These are phyloP conservation scores for Fragilariopsis cylindrus DNA, from an alignment of 108 stramenopile species.

Conservation along the genomic window DNA sequence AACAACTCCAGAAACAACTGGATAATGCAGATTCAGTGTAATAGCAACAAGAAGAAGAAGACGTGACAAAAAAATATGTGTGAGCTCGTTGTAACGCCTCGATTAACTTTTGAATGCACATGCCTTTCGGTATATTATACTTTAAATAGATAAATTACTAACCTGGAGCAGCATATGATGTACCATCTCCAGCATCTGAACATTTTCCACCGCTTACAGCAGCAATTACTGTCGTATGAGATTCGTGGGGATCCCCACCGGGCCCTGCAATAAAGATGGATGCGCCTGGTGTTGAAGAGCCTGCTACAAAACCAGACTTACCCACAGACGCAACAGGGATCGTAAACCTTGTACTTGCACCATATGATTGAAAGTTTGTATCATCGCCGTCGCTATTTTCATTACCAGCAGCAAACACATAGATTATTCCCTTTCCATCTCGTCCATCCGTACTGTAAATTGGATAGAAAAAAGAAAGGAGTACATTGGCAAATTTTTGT, in stretches of 20 bases:
- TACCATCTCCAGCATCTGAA: constrained; percentile 23
- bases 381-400: constrained; percentile 23
- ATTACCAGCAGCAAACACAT: constrained; percentile 46
- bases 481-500: too few species aligned
- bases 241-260: constrained; percentile 33
- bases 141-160: too few species aligned
- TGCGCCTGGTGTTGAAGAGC: constrained; percentile 43
- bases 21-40: too few species aligned
- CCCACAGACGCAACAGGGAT: constrained; percentile 47
- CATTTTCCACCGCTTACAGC: constrained; percentile 16
- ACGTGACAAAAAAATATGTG: too few species aligned
- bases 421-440: constrained; percentile 48
- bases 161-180: constrained; percentile 42
- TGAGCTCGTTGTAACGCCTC: too few species aligned
- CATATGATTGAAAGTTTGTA: constrained; percentile 32
- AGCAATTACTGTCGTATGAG: background rate
- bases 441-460: constrained; percentile 22
- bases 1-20: constrained; percentile 36
- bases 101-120: too few species aligned
- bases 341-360: constrained; percentile 26
- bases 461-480: background rate
- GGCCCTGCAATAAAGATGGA: constrained; percentile 35
- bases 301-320: constrained; percentile 22
- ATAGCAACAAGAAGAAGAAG: too few species aligned
- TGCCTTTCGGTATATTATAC: too few species aligned